Conservation (phyloP, 2,329 filamentous ascomycete genomes). For the Dothidotthia symphoricarpi region DNA sequence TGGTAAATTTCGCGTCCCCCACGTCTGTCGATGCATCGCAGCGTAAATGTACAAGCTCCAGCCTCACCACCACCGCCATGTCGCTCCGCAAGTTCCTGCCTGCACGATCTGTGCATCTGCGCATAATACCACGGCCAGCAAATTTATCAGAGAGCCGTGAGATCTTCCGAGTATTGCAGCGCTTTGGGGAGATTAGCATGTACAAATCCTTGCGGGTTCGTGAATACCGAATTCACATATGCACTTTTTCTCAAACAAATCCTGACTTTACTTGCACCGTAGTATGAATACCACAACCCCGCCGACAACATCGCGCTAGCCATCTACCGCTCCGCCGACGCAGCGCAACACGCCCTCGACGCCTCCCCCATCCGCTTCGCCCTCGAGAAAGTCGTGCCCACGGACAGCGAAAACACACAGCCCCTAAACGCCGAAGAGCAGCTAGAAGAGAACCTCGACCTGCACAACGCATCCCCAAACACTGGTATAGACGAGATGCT, state of each 20-base stretch:
- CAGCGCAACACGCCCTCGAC: constrained; percentile 45
- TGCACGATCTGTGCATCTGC: constrained; percentile 48
- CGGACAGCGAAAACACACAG: constrained; percentile 1
- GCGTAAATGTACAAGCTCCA: background rate
- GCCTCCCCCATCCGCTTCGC: constrained; percentile 50
- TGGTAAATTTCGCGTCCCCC: constrained; percentile 24
- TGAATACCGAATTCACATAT: too few relatives aligned
- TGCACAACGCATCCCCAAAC: too few relatives aligned
- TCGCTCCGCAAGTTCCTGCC: constrained; percentile 32
- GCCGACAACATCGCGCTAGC: constrained; percentile 47
- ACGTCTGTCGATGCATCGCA: constrained; percentile 11
- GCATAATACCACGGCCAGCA: constrained; percentile 48
- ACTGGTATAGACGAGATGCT: constrained; percentile 32
- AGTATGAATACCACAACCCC: constrained; percentile 47
- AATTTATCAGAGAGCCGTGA: constrained; percentile 52
- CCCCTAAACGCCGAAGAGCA: constrained; percentile 10
- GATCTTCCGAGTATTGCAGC: constrained; percentile 49
- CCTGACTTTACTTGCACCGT: background rate
- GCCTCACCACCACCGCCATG: constrained; percentile 20
- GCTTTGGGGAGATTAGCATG: constrained; percentile 51
- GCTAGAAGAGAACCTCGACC: too few relatives aligned
- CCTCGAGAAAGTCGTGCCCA: constrained; percentile 35
- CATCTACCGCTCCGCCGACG: constrained; percentile 46
- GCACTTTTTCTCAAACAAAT: too few relatives aligned
- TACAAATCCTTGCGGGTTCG: constrained; percentile 47